Percentiles rank a stretch among this genome's conserved stretches.
phyloP scores from a whole-genome alignment of 2,329 filamentous ascomycete genomes.

The Penicillium sp. region DNA sequence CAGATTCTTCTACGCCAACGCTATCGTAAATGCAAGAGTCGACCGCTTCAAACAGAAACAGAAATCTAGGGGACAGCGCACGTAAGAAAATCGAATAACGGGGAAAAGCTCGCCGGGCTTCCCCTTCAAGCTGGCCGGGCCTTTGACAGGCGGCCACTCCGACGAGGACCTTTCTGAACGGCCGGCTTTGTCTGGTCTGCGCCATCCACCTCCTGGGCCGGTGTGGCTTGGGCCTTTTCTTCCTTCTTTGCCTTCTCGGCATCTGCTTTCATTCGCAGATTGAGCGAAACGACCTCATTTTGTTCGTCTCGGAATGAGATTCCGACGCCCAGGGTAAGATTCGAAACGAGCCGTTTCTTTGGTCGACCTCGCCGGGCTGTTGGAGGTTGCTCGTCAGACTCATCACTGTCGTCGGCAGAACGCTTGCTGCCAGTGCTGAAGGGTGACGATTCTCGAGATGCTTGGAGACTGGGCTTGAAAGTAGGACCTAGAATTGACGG shows the following conservation, averaged over 20 bases:
- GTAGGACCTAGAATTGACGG: constrained; percentile 25
- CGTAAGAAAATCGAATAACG: constrained; percentile 1
- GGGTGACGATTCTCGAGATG: constrained; percentile 45
- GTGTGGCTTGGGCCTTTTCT: background rate
- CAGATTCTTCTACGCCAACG: constrained; percentile 23
- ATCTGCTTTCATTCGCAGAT: constrained; percentile 31
- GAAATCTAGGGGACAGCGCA: constrained; percentile 8
- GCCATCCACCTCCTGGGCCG: background rate
- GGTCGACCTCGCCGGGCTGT: constrained; percentile 30
- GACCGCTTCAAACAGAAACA: constrained; percentile 23
- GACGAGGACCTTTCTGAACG: constrained; percentile 15
- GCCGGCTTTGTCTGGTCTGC: constrained; percentile 13
- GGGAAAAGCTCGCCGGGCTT: too few species aligned
- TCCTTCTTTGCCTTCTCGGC: constrained; percentile 18
- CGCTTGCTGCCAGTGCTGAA: constrained; percentile 47
- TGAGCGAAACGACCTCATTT: constrained; percentile 42
- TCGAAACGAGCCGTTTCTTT: constrained; percentile 39
- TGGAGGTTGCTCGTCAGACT: constrained; percentile 39
- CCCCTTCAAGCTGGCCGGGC: constrained; percentile 13
- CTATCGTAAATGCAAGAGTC: constrained; percentile 25
- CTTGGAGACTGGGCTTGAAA: constrained; percentile 38
- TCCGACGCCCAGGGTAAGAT: constrained; percentile 39
- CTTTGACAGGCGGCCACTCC: constrained; percentile 25
- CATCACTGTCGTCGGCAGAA: constrained; percentile 43
- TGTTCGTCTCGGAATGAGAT: constrained; percentile 42